Evolutionary conservation across 2,329 filamentous ascomycete genomes (phyloP).

Genomic region (Fusarium pininemorale): DNA sequence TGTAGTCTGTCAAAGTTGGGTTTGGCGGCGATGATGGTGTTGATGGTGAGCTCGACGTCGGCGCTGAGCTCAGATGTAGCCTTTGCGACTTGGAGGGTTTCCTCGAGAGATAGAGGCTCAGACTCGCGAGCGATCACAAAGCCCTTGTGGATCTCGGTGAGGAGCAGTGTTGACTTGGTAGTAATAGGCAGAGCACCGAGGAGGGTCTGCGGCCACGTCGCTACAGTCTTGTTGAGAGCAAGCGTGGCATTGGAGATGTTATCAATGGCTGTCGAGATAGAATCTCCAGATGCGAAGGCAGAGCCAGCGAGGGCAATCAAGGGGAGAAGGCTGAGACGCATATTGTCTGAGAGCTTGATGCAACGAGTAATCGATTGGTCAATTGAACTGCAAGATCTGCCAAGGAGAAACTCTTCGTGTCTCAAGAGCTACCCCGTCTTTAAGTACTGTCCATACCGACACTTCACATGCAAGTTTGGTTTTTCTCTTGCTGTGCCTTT

Average conservation of each 20-base stretch:
- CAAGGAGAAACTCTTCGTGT: conserved; percentile 2
- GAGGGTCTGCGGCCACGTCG: conserved; percentile 51
- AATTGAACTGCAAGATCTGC: conserved; percentile 23
- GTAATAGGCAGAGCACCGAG: conserved; percentile 54
- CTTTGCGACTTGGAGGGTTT: conserved; percentile 51
- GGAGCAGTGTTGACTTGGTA: conserved; percentile 49
- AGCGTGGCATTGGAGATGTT: conserved; percentile 47
- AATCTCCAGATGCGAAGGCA: conserved; percentile 46
- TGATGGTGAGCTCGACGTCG: conserved; percentile 52
- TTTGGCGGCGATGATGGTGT: conserved; percentile 51
- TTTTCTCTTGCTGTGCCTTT: neutral
- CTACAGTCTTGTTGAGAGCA: conserved; percentile 48
- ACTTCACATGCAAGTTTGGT: conserved; percentile 24
- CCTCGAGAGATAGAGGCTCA: conserved; percentile 48
- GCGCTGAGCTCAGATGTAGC: conserved; percentile 48
- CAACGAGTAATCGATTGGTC: conserved; percentile 28
- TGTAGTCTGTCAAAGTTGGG: conserved; percentile 55
- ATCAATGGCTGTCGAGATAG: conserved; percentile 49
- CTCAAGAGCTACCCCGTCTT: conserved; percentile 9
- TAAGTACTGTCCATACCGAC: conserved; percentile 19
- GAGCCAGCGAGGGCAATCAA: conserved; percentile 35
- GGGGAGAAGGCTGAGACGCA: conserved; percentile 40
- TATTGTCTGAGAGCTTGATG: conserved; percentile 24
- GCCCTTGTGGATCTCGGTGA: conserved; percentile 52
- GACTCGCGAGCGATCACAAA: conserved; percentile 50